Base-by-base conservation (phyloP, 495 filamentous ascomycete species). In the Annulohypoxylon moriforme region DNA sequence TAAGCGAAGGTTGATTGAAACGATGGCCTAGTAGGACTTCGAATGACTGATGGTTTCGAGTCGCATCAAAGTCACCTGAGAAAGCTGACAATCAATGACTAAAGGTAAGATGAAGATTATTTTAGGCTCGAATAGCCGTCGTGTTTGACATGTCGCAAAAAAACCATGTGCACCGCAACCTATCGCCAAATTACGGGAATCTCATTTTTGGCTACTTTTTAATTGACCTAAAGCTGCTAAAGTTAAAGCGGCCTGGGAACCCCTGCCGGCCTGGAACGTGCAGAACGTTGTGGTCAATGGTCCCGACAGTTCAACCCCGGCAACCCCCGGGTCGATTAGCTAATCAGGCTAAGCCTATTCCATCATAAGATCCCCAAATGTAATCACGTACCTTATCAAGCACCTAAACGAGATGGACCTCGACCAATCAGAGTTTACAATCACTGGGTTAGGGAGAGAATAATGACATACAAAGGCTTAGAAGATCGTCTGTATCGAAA, bases 91-190 rank as follows among this genome's bases (percentile, higher is more conserved):
- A 44, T 44, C 46, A 49, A 49, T 49, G 22, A 59, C 49, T n/a
- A 3, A 31, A 46, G 6, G 42, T 65, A 46, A 40, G 36, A 60
- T 60, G 50, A 36, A n/a, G 60, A 62, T 61, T 46, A 58, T 29
- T 50, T 68, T 49, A 67, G 34, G 53, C 60, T 62, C 47, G 57
- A 63, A 50, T 52, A 49, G 50, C 61, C 42, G 57, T 62, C 14
- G 66, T 65, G 59, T 64, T 73, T 67, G 66, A 64, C 61, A 69
- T 69, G 64, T 73, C 71, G 66, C 66, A 69, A 22, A 69, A 73
- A 60, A 62, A 66, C 44, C 62, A 62, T 69, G 42, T 67, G 56
- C 57, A 63, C 53, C 53, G 57, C 20, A 69, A 20, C 10, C 40
- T 61, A 38, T 73, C 58, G 56, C 57, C 62, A 73, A 60, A 67